Evolutionary conservation across 2,329 filamentous ascomycete species (phyloP), one percentile per base, ranked within the genome.

Genomic region (Calycina marina): DNA sequence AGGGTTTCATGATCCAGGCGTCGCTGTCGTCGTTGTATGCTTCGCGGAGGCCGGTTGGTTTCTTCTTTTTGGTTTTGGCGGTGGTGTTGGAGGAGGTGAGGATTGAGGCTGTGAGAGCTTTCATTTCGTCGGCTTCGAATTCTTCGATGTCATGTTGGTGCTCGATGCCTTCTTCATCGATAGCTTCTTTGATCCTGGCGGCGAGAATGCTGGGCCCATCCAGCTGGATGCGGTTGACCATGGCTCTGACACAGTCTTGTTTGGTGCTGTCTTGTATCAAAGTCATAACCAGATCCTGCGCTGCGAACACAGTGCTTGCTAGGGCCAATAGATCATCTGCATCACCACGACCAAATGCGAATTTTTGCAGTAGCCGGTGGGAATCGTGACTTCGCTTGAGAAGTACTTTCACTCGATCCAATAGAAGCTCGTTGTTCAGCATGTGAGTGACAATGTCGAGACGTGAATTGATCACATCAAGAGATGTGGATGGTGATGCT

Each of bases 81-180:
- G 67, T 63, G 16, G 65, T 58, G 3, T 73, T 79, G 52, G 85
- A 78, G 18, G 68, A 65, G 15, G 65, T 61, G 13, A 83, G 63
- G 8, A 88, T 69, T 35, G 78, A 68, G 50, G 85, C 71, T 4
- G 83, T 83, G 29, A 93, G 61, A 2, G 71, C 69, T 14, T 81
- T 69, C 46, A 90, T 73, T 38, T 77, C 70, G 13, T 66, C 71
- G 1, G 75, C 73, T 40, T 82, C 73, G 32, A 68, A 72, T 39
- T 88, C 76, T 44, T 90, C 75, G 1, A 77, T 66, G 20, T 77
- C 70, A 46, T 94, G 86, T 46, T 82, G 77, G 43, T 82, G 73
- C 11, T 75, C 65, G n/a, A 96, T 61, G 0, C 85, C 83, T 40
- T 94, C 86, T 56, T 96, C 90, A 47, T 98, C 90, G 36, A 98